Percentiles rank a stretch among this genome's conserved stretches.
Evolutionary conservation across 2,329 filamentous ascomycete genomes (phyloP).

Genomic region (Chlorencoelia australis): DNA sequence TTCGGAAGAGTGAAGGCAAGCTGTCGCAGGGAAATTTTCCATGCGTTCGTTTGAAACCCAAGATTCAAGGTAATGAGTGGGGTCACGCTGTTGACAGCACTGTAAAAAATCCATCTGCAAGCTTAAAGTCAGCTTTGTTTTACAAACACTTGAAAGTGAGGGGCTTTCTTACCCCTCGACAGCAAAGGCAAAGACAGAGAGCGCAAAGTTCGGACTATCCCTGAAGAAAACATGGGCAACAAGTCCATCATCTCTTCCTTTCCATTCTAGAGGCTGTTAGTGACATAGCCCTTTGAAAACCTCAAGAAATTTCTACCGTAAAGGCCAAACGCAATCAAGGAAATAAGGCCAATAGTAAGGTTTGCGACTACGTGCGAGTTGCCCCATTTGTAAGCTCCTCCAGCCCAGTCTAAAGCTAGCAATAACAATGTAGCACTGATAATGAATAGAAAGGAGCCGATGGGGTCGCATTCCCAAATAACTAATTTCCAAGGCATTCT

Average conservation of each 20-base stretch:
- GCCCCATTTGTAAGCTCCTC: slow-evolving; percentile 31
- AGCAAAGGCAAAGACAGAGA: slow-evolving; percentile 44
- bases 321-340: slow-evolving; percentile 24
- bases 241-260: slow-evolving; percentile 42
- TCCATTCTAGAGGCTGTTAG: slow-evolving; percentile 42
- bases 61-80: slow-evolving; percentile 39
- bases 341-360: slow-evolving; percentile 24
- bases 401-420: slow-evolving; percentile 37
- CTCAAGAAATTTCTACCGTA: slow-evolving; percentile 29
- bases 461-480: slow-evolving; percentile 38
- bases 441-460: slow-evolving; percentile 37
- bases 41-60: slow-evolving; percentile 37
- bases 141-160: too few species aligned
- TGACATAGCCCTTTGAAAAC: too few species aligned
- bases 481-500: slow-evolving; percentile 32
- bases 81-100: slow-evolving; percentile 40
- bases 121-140: background rate
- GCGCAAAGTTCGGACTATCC: slow-evolving; percentile 42
- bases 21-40: slow-evolving; percentile 39
- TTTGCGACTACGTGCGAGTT: slow-evolving; percentile 23
- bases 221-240: slow-evolving; percentile 46
- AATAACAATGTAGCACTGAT: slow-evolving; percentile 34
- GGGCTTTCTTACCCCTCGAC: slow-evolving; percentile 36
- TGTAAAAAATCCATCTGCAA: slow-evolving; percentile 43
- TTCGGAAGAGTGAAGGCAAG: slow-evolving; percentile 34